These are phyloP conservation scores for Tetrahymena borealis DNA, from an alignment of 73 alveolate genomes.

Conservation along the genomic window DNA sequence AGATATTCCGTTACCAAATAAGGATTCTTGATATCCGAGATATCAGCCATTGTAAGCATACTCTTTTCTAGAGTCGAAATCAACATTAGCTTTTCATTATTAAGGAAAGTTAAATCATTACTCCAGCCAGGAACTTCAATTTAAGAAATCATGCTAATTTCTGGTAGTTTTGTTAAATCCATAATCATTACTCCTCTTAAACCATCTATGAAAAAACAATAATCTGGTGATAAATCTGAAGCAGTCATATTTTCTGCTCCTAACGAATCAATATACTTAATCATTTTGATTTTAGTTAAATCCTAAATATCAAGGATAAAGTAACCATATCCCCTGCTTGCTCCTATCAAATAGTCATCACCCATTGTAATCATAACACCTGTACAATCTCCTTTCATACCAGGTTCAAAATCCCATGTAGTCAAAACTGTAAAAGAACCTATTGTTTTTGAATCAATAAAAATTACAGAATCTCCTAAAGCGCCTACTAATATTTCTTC, in stretches of 20 bases:
- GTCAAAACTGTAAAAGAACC: neutral
- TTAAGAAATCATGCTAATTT: neutral
- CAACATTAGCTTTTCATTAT: neutral
- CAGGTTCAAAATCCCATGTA: neutral
- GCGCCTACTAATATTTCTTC: neutral
- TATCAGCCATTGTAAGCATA: neutral
- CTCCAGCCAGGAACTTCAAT: neutral
- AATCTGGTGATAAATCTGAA: neutral
- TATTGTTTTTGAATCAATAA: neutral
- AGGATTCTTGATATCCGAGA: neutral
- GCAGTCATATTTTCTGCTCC: neutral
- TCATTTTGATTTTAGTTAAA: neutral
- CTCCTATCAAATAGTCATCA: neutral
- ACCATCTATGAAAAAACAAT: neutral
- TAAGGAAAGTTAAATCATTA: neutral
- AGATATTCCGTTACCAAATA: neutral
- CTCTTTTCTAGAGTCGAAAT: neutral
- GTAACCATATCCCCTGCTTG: neutral
- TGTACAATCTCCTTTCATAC: neutral
- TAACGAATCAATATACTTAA: neutral
- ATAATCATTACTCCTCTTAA: neutral
- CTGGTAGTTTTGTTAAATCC: neutral
- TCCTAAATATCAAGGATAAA: neutral
- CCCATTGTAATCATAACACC: neutral
- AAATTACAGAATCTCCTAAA: neutral